Base-by-base conservation (phyloP, 2,329 filamentous ascomycete species). In the Cordyceps tenuipes region DNA sequence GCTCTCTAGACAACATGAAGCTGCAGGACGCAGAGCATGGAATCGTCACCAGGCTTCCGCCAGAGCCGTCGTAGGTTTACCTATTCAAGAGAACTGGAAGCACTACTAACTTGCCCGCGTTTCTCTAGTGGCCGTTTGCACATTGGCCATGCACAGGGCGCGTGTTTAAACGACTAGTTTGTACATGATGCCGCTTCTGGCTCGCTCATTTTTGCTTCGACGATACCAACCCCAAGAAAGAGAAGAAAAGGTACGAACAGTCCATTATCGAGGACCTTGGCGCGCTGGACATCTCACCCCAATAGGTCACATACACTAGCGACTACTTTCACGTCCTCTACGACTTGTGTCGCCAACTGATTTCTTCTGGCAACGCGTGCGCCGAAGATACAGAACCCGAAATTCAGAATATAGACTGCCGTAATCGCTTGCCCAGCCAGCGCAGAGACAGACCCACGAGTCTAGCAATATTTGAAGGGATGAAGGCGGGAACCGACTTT, bases 281-380 rank as follows among this genome's bases (percentile, higher is more conserved):
- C 41, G 80, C 96, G 48, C 88, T 96, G 78, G 91, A 90, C 9
- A 88, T 97, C 72, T 87, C 86, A 72, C 87, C 90, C 13, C 91
- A 96, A 72, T 82, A 82, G 64, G 80, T 89, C 61, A 90, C 90
- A 17, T 95, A 93, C 77, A 97, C 94, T 3, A 95, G 90, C 68
- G 92, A 99, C 77, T 95, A 96, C 79, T 97, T 99, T 73, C 84
- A 97, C 68, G 82, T 91, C 71, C 83, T 99, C 13, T 95, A 96
- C 75, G 86, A 96, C 55, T 49, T 88, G 88, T 71, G 90, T 88
- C 70, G 79, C 96, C 67, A 82, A 68, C 86, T 97, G 71, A 93
- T 99, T 75, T 88, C 88, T 70, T 84, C 88, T 63, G 93, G 93
- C 2, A 83, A 91, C 64, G 94, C 93, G 6, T 99, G 97, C 67